Evolutionary conservation across 257 asterid species (phyloP).

Genomic region (Solanum medicagineum): DNA sequence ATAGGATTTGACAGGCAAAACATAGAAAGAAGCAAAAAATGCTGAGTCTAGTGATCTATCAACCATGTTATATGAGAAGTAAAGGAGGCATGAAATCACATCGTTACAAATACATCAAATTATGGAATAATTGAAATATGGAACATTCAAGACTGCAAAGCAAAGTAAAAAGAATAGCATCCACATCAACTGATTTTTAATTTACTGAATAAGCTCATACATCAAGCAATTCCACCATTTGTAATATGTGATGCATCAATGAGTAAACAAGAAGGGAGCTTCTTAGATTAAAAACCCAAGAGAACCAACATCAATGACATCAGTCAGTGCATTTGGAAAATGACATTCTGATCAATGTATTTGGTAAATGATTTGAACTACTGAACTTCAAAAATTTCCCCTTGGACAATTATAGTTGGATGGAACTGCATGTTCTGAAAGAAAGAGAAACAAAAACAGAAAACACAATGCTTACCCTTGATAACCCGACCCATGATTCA

Average conservation of each 20-base stretch:
- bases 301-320: background rate
- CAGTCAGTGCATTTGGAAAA: background rate
- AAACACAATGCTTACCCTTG: slow-evolving; percentile 44
- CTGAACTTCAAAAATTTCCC: background rate
- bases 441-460: background rate
- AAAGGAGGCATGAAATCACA: background rate
- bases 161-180: background rate
- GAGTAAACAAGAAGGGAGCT: background rate
- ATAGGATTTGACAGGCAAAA: background rate
- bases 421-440: background rate
- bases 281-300: background rate
- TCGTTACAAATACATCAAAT: background rate
- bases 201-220: background rate
- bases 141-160: background rate
- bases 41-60: background rate
- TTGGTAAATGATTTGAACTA: background rate
- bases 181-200: background rate
- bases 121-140: background rate
- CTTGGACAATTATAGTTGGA: background rate
- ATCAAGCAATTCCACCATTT: background rate
- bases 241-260: background rate
- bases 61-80: background rate
- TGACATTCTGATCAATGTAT: background rate
- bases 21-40: background rate
- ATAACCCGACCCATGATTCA: slow-evolving; percentile 29